A percentile compares a stretch with the other conserved stretches of the same genome.
Evolutionary conservation across 345 rosid genomes (phyloP).

Genomic region (Ricinus communis): DNA sequence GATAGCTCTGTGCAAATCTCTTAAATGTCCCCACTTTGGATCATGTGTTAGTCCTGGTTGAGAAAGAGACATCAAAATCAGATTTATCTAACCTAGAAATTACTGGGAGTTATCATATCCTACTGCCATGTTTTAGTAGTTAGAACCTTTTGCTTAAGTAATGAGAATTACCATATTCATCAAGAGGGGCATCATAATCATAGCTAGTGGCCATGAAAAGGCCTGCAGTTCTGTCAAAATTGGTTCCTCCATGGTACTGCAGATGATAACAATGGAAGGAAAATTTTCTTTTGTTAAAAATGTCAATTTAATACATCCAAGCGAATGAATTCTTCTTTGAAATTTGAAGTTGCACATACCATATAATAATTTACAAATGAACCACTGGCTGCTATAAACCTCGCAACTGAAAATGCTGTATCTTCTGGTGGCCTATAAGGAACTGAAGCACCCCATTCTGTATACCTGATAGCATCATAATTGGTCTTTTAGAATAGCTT

Average conservation of each 20-base stretch:
- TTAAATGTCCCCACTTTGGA: conserved; percentile 47
- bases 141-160: not conserved
- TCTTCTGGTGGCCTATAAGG: conserved; percentile 50
- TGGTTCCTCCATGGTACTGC: conserved; percentile 56
- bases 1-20: conserved; percentile 43
- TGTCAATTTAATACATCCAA: not conserved
- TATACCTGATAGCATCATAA: conserved; percentile 23
- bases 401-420: conserved; percentile 45
- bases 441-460: conserved; percentile 43
- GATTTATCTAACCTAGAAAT: no score
- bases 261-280: not conserved
- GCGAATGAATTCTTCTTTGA: not conserved
- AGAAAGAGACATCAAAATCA: not conserved
- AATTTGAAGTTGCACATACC: conserved; percentile 9
- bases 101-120: no score
- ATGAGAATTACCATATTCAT: conserved; percentile 40
- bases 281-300: not conserved
- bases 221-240: conserved; percentile 49
- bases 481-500: no score
- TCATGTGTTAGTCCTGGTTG: conserved; percentile 38
- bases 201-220: conserved; percentile 52
- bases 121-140: no score
- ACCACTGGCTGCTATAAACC: conserved; percentile 43
- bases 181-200: conserved; percentile 53
- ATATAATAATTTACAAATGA: conserved; percentile 49